phyloP scores from a whole-genome alignment of 108 stramenopile species.

The Skeletonema menzelii region DNA sequence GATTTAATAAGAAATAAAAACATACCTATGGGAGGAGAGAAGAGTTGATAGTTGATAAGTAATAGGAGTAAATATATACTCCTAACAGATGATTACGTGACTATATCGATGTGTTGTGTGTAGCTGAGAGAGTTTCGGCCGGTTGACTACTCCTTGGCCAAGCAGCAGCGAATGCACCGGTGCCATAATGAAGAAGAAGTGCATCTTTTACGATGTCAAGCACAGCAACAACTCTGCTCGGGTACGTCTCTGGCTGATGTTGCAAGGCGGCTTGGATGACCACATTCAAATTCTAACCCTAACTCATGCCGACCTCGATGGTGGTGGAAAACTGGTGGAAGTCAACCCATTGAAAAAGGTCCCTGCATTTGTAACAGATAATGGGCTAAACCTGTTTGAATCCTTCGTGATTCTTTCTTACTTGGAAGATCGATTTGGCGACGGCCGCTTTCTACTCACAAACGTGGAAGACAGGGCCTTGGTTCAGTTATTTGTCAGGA shows the following conservation, averaged over 20 bases:
- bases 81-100: too few species aligned
- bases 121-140: too few species aligned
- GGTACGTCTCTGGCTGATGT: slow-evolving; percentile 45
- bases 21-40: too few species aligned
- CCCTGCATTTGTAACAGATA: slow-evolving; percentile 50
- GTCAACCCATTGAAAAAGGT: slow-evolving; percentile 63
- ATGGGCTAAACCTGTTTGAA: slow-evolving; percentile 50
- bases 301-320: slow-evolving; percentile 33
- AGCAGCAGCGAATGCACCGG: neutral
- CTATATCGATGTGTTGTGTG: too few species aligned
- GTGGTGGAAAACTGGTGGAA: slow-evolving; percentile 28
- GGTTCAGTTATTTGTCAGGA: slow-evolving; percentile 38
- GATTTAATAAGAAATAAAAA: too few species aligned
- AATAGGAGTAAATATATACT: too few species aligned
- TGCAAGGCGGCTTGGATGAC: slow-evolving; percentile 13
- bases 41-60: too few species aligned
- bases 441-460: slow-evolving; percentile 16
- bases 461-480: slow-evolving; percentile 47
- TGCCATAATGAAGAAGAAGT: neutral
- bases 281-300: slow-evolving; percentile 26
- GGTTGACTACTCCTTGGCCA: too few species aligned
- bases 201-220: slow-evolving; percentile 37
- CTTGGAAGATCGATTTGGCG: slow-evolving; percentile 53
- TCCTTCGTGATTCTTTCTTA: slow-evolving; percentile 63
- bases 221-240: slow-evolving; percentile 58